These are phyloP conservation scores for Pyrenophora seminiperda DNA, from an alignment of 2,329 filamentous ascomycete genomes.

Conservation along the genomic window DNA sequence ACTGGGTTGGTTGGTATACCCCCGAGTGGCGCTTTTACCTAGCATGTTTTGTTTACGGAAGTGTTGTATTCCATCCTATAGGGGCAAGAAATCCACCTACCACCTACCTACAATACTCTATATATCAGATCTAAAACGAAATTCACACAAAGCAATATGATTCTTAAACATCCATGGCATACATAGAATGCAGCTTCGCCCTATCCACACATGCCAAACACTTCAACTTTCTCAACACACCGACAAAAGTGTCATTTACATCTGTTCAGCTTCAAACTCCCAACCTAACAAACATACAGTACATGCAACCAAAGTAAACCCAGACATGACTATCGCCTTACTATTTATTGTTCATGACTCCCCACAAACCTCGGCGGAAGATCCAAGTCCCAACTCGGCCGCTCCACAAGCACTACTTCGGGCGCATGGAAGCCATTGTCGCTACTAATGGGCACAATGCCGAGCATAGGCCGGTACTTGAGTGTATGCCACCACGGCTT, in stretches of 20 bases:
- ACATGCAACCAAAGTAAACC: not conserved
- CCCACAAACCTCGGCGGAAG: conserved; percentile 68
- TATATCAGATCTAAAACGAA: too few species aligned
- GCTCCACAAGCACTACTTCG: conserved; percentile 87
- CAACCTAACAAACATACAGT: not conserved
- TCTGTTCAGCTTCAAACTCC: too few species aligned
- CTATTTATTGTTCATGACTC: conserved; percentile 37
- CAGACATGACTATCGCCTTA: too few species aligned
- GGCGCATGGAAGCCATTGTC: conserved; percentile 52
- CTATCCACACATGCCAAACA: too few species aligned
- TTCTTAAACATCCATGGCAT: too few species aligned
- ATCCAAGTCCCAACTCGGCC: conserved; percentile 82
- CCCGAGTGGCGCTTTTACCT: not conserved
- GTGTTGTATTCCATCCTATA: not conserved
- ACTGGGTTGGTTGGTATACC: not conserved
- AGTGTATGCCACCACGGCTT: conserved; percentile 76
- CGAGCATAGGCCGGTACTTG: conserved; percentile 93
- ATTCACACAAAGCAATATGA: too few species aligned
- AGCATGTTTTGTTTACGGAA: not conserved
- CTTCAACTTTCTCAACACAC: too few species aligned
- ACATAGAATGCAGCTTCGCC: too few species aligned
- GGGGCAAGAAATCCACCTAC: too few species aligned
- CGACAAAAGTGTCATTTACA: too few species aligned
- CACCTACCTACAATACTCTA: too few species aligned
- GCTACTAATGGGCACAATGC: conserved; percentile 63